These are phyloP conservation scores for Eucalyptus urophylla DNA, from an alignment of 345 rosid genomes.

Conservation along the genomic window DNA sequence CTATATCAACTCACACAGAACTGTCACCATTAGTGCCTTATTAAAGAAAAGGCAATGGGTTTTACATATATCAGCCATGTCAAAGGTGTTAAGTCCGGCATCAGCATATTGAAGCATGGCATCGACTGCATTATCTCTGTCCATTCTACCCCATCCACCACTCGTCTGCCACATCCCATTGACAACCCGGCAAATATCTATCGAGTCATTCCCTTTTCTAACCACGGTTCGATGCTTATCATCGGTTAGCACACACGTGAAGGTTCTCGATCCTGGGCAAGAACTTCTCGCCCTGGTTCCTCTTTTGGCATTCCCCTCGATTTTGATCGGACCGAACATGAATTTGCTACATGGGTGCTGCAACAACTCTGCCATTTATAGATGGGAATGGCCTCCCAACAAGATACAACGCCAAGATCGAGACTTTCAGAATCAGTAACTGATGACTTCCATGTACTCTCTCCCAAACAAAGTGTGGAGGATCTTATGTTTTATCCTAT, in stretches of 20 bases:
- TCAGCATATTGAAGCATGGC: conserved; percentile 53
- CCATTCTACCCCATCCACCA: conserved; percentile 53
- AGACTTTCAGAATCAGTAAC: neutral
- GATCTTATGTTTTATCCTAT: neutral
- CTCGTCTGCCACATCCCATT: conserved; percentile 69
- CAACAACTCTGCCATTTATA: conserved; percentile 14
- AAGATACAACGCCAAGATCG: neutral
- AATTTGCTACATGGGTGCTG: conserved; percentile 7
- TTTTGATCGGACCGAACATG: neutral
- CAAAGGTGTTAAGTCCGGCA: conserved; percentile 39
- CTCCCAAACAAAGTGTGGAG: neutral
- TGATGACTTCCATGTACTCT: neutral
- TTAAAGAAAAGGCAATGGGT: neutral
- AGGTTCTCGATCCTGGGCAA: neutral
- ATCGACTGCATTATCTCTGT: conserved; percentile 24
- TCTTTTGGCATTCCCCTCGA: neutral
- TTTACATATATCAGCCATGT: conserved; percentile 57
- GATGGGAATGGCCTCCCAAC: neutral
- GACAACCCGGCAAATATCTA: conserved; percentile 42
- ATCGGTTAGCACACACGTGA: conserved; percentile 14
- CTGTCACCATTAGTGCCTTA: neutral
- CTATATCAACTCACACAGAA: neutral
- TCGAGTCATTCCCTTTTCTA: conserved; percentile 35
- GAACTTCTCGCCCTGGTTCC: neutral
- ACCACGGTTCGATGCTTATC: conserved; percentile 18